Evolutionary conservation across 228 moss, liverwort and hornwort genomes (phyloP).

Genomic region (Sphagnum magellanicum): DNA sequence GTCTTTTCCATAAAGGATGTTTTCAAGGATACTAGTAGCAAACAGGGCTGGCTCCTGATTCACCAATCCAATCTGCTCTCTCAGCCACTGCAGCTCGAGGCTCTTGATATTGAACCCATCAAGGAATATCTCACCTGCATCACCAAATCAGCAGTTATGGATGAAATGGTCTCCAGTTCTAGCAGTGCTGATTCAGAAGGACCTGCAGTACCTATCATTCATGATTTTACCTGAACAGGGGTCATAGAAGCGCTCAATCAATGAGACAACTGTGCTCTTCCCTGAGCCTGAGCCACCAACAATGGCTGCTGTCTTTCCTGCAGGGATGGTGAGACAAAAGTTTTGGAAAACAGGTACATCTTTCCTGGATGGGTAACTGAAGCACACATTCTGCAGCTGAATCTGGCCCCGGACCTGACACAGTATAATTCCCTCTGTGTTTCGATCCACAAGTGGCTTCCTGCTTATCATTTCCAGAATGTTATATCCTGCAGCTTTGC

Average conservation of each 20-base stretch:
- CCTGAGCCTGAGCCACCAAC: conserved; percentile 92
- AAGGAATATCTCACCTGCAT: conserved; percentile 67
- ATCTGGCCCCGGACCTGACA: conserved; percentile 77
- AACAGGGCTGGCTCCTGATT: conserved; percentile 96
- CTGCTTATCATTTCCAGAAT: conserved; percentile 88
- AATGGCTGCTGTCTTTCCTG: conserved; percentile 76
- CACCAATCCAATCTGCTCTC: conserved; percentile 90
- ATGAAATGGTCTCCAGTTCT: too few species aligned
- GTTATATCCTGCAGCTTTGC: conserved; percentile 87
- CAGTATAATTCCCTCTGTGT: conserved; percentile 65
- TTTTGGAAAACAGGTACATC: conserved; percentile 81
- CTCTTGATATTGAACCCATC: conserved; percentile 79
- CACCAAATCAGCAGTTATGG: too few species aligned
- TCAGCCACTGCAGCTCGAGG: conserved; percentile 80
- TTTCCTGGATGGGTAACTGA: conserved; percentile 87
- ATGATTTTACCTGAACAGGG: conserved; percentile 64
- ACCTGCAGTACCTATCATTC: background rate
- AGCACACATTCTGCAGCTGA: conserved; percentile 63
- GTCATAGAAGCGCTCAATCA: conserved; percentile 93
- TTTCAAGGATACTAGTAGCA: conserved; percentile 86
- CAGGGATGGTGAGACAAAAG: conserved; percentile 76
- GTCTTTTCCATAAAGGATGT: conserved; percentile 91
- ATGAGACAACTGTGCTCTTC: conserved; percentile 85
- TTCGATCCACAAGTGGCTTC: conserved; percentile 67
- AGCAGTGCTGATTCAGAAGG: too few species aligned